Evolutionary conservation across 176 grass and related monocot species (phyloP).

Genomic region (Rhipidocladum racemiflorum): DNA sequence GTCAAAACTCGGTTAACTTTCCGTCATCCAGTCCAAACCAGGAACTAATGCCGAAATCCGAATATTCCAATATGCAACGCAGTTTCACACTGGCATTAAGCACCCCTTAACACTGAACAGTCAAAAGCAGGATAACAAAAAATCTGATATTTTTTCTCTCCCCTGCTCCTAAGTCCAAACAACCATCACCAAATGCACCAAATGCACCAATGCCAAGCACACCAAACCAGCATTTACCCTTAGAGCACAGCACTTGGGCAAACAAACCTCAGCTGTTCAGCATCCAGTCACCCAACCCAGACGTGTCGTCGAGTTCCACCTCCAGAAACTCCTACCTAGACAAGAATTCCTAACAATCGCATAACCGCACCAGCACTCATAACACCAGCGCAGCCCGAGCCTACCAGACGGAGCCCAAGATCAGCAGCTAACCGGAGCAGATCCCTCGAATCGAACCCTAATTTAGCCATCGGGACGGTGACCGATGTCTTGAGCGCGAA

Average conservation of each 20-base stretch:
- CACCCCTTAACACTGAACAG: not conserved
- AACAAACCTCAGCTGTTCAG: conserved; percentile 14
- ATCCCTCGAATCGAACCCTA: not conserved
- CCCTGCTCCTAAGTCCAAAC: not conserved
- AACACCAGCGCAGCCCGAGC: not conserved
- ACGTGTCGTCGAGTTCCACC: not conserved
- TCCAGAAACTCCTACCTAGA: not conserved
- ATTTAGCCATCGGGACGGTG: too few relatives aligned
- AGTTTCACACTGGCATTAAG: not conserved
- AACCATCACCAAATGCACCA: conserved; percentile 1
- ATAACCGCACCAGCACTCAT: not conserved
- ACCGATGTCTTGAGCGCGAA: not conserved
- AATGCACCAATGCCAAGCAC: not conserved
- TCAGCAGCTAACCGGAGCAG: not conserved
- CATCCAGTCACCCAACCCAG: not conserved
- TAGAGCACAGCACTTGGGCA: not conserved
- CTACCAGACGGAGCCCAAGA: not conserved
- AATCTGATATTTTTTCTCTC: not conserved
- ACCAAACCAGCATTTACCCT: not conserved
- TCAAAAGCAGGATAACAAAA: not conserved
- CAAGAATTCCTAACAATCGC: not conserved
- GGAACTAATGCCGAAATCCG: not conserved
- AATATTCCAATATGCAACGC: not conserved
- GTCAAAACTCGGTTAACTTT: not conserved
- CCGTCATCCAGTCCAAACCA: not conserved